Percentiles rank a stretch among this genome's conserved stretches.
Evolutionary conservation across 768 basidiomycete species (phyloP).

Genomic region (Leccinum variicolor): DNA sequence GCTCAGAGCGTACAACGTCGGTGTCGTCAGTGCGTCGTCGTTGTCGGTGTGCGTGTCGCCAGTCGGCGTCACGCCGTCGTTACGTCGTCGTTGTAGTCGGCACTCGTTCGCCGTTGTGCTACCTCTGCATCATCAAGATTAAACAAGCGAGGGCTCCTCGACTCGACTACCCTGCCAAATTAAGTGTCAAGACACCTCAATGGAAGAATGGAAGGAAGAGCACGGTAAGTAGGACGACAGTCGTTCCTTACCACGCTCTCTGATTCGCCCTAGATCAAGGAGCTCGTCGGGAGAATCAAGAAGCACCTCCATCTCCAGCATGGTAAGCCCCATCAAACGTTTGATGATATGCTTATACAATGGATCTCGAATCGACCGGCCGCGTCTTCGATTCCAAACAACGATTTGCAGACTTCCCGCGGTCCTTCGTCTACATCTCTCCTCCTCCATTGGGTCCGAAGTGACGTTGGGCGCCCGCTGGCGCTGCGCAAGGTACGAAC

Average conservation of each 20-base stretch:
- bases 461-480: constrained; percentile 65
- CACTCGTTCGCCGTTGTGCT: constrained; percentile 47
- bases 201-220: no score
- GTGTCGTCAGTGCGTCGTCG: no score
- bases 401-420: constrained; percentile 18
- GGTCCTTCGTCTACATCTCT: neutral
- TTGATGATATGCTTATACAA: constrained; percentile 8
- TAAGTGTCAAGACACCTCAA: constrained; percentile 2
- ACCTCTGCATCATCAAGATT: constrained; percentile 81
- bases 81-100: no score
- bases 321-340: constrained; percentile 42
- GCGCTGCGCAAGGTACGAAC: constrained; percentile 41
- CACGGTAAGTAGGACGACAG: no score
- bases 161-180: constrained; percentile 72
- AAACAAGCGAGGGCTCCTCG: constrained; percentile 78
- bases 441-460: constrained; percentile 24
- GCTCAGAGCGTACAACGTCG: no score
- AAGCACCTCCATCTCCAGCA: constrained; percentile 54
- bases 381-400: constrained; percentile 9
- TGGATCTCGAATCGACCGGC: neutral
- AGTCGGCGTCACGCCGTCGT: no score
- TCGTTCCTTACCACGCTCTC: no score
- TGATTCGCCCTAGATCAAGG: constrained; percentile 54
- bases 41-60: no score
- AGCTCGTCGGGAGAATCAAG: constrained; percentile 68